Percentiles rank a stretch among this genome's conserved stretches.
These are phyloP conservation scores for Pilatotrama ljubarskyi DNA, from an alignment of 768 basidiomycete species.

Conservation along the genomic window DNA sequence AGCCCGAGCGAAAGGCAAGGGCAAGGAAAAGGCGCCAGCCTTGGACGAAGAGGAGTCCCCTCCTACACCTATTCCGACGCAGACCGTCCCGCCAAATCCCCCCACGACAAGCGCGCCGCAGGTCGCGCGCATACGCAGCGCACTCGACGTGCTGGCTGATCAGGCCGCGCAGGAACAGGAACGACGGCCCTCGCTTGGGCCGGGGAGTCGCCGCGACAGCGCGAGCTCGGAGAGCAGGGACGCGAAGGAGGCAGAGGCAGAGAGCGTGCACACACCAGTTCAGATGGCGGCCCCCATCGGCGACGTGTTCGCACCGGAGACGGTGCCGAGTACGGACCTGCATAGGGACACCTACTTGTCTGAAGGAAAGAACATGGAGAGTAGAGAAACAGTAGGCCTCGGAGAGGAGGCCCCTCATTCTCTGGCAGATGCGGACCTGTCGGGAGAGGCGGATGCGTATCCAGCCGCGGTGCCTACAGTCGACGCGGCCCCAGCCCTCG, in stretches of 20 bases:
- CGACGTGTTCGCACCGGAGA: not conserved
- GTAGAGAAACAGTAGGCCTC: no score
- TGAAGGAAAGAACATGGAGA: no score
- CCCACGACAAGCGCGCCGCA: not conserved
- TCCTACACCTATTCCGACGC: not conserved
- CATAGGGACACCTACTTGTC: no score
- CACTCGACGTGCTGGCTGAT: conserved; percentile 73
- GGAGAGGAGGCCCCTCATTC: no score
- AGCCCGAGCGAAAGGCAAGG: conserved; percentile 11
- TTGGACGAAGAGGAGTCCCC: not conserved
- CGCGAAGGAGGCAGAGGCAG: not conserved
- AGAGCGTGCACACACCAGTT: no score
- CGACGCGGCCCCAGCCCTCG: no score
- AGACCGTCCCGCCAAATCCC: not conserved
- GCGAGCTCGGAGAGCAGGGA: conserved; percentile 1
- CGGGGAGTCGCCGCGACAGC: conserved; percentile 6
- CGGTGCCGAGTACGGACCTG: no score
- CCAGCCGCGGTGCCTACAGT: no score
- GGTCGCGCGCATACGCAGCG: conserved; percentile 43
- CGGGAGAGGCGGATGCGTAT: no score
- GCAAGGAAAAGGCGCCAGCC: conserved; percentile 3
- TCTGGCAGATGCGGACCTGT: no score
- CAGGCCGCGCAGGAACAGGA: conserved; percentile 52
- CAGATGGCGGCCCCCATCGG: not conserved
- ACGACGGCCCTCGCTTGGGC: conserved; percentile 21